Base-by-base conservation (phyloP, 768 basidiomycete genomes). In the Butyriboletus loyo region DNA sequence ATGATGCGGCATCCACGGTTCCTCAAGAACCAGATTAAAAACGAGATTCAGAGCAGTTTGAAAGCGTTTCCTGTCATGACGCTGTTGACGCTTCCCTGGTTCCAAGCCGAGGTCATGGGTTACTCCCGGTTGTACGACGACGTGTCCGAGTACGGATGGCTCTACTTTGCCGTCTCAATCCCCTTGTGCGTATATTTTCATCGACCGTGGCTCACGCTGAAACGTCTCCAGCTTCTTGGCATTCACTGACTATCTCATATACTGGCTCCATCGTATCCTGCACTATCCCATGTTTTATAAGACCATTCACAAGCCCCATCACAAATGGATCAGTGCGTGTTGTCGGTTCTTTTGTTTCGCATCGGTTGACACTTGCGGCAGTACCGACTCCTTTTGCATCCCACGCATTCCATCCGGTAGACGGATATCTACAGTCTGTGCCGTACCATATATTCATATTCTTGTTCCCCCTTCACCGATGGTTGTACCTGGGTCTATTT, bases 361-460 rank as follows among this genome's bases (percentile, higher is more conserved):
- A 15, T 13, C 19, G 27, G n/a, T 9, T 60, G 19, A 66, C 59
- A 14, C 46, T 15, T 41, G 44, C 19, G 1, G 64, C 51, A 97
- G 94, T 99, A 54, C 95, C 97, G 5, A 97, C 97, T 0, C 97
- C 97, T 0, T 99, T 92, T 63, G 91, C 97, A 30, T 96, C 96
- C 22, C 89, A 98, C 66, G 97, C 97, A 0, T 99, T 99, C 84
- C 93, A 99, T 71, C 92, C 92, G 0, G 72, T 98, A 21, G 97
- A 99, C 69, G 97, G 97, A 2, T 98, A 90, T 67, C 66, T 86
- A 25, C 97, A 99, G 73, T 95, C 93, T 10, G 70, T 98, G 5
- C 97, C 97, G 2, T 98, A 98, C 67, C 97, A 99, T 70, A 63
- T 95, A 56, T 94, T 94, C 75, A 78, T 90, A 59, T 91, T 86